Evolutionary conservation across 2,329 filamentous ascomycete species (phyloP), one percentile per base, ranked within the genome.

Genomic region (Ophiostoma populinum): DNA sequence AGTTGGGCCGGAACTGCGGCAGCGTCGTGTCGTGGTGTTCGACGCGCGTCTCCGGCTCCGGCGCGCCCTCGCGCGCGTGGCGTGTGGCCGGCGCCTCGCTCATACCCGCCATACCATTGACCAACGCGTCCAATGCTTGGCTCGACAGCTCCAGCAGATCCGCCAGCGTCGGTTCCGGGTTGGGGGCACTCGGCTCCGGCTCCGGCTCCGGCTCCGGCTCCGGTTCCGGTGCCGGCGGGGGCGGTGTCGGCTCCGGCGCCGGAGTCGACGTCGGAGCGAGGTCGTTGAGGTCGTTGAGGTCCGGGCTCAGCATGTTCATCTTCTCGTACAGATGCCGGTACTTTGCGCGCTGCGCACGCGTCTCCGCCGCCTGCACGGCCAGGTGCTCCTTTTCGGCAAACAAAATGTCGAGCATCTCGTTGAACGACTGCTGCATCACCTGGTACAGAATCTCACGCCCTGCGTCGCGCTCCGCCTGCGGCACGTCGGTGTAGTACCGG

Each of bases 401-500:
- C 0, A 98, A 63, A 1, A 75, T 67, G 49, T 95, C 82, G 0
- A 98, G 68, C 2, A 95, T 62, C 55, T 95, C 85, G 48, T 95
- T 94, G 57, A 93, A 82, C 0, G 83, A 80, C 53, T 93, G 80
- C 53, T 94, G 85, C 0, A 82, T 85, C 21, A 92, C 75, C 51
- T 93, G 81, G 49, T 92, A 94, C 1, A 95, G 60, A 4, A 94
- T 79, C 50, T 95, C 83, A 45, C 79, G 82, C 24, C 82, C 83
- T 6, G 82, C 75, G 51, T 93, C 85, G 40, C 68, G 69, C 52
- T 93, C 85, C 1, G 78, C 75, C 44, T 80, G 73, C 1, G 80
- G 79, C 12, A 92, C 75, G 35, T 83, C 79, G 52, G 81, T 76
- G 13, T 80, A 81, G 11, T 74, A 62, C 3, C 68, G 68, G 34